A percentile compares a stretch with the other conserved stretches of the same genome.
Evolutionary conservation across 148 eudicot genomes (phyloP).

Genomic region (Rhododendron kiyosumense): DNA sequence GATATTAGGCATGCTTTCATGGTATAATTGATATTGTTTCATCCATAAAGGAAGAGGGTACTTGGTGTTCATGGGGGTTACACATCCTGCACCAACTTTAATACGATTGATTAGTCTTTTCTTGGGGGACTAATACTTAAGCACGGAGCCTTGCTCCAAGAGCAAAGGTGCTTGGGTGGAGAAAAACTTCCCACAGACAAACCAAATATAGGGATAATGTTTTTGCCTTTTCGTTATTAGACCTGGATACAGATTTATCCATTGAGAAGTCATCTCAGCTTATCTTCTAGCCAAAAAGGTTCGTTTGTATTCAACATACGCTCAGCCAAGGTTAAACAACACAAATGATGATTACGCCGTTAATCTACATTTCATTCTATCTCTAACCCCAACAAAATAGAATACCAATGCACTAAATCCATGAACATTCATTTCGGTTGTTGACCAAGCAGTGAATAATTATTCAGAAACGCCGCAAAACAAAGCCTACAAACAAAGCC

Average conservation of each 20-base stretch:
- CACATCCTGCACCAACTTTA: neutral
- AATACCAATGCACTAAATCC: conserved; percentile 16
- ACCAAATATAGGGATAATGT: neutral
- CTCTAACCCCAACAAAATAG: neutral
- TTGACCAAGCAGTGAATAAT: neutral
- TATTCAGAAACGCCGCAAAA: neutral
- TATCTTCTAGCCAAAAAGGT: neutral
- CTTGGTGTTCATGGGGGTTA: neutral
- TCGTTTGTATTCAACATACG: neutral
- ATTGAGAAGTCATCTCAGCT: neutral
- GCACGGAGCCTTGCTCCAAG: neutral
- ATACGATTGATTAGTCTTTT: neutral
- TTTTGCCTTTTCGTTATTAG: neutral
- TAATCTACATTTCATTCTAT: neutral
- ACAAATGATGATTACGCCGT: neutral
- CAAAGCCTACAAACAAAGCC: neutral
- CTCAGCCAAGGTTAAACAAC: neutral
- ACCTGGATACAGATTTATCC: no score
- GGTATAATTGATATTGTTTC: neutral
- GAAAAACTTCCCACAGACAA: neutral
- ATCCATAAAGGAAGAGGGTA: neutral
- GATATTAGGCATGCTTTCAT: neutral
- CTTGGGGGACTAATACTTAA: neutral
- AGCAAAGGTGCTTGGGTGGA: no score
- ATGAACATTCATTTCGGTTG: conserved; percentile 22